These are phyloP conservation scores for Corymbia maculata DNA, from an alignment of 345 rosid genomes.

Conservation along the genomic window DNA sequence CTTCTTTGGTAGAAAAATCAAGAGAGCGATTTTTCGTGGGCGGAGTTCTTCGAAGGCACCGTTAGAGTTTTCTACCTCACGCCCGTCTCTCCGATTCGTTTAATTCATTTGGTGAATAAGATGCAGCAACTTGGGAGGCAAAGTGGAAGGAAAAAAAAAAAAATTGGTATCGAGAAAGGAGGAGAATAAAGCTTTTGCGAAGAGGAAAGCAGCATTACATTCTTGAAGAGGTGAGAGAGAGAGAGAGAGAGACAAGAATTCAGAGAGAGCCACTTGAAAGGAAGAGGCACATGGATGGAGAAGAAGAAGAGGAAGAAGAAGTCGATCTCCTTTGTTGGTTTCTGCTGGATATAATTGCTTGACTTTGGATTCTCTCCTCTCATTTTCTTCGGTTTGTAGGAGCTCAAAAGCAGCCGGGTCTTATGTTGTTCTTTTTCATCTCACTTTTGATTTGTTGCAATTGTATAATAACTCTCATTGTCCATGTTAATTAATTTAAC, in stretches of 20 bases:
- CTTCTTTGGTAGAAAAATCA: not conserved
- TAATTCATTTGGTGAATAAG: not conserved
- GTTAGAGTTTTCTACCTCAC: not conserved
- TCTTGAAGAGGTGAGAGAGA: not conserved
- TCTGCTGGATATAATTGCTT: not conserved
- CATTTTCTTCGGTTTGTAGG: not conserved
- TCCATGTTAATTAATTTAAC: not conserved
- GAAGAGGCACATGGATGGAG: not conserved
- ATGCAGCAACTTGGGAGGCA: not conserved
- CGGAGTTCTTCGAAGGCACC: not conserved
- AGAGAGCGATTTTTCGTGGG: not conserved
- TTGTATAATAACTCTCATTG: not conserved
- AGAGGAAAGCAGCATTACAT: not conserved
- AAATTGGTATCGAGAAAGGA: not conserved
- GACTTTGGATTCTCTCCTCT: not conserved
- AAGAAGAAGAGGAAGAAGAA: not conserved
- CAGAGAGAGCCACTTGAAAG: not conserved
- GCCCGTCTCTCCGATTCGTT: not conserved
- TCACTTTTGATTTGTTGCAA: not conserved
- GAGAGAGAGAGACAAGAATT: not conserved
- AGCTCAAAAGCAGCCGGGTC: not conserved
- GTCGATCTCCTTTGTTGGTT: not conserved
- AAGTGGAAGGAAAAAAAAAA: not conserved
- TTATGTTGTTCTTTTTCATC: not conserved
- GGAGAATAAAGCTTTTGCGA: not conserved